These are phyloP conservation scores for Brassica nigra DNA, from an alignment of 345 rosid genomes.

Conservation along the genomic window DNA sequence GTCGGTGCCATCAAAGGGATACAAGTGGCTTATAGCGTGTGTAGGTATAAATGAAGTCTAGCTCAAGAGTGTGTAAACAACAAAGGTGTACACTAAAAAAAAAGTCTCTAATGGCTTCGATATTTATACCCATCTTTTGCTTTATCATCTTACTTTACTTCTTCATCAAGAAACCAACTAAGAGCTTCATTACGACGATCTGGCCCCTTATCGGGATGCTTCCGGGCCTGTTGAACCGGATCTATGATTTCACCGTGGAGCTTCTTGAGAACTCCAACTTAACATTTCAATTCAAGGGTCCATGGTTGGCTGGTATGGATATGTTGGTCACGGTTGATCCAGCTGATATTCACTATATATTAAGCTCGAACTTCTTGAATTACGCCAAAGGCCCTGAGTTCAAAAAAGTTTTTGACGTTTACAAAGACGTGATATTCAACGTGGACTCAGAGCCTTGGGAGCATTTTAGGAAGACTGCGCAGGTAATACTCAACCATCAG, in stretches of 20 bases:
- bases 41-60: too few relatives aligned
- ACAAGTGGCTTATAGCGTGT: too few relatives aligned
- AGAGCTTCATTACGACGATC: neutral
- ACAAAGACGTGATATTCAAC: neutral
- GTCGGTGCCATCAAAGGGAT: too few relatives aligned
- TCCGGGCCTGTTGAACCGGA: neutral
- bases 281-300: neutral
- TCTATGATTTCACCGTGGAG: neutral
- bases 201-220: neutral
- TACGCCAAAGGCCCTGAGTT: neutral
- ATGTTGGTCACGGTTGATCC: neutral
- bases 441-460: too few relatives aligned
- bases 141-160: too few relatives aligned
- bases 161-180: neutral
- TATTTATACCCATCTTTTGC: too few relatives aligned
- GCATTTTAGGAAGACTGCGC: neutral
- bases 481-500: neutral
- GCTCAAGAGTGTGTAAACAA: too few relatives aligned
- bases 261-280: neutral
- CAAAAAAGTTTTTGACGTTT: neutral
- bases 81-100: too few relatives aligned
- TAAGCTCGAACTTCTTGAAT: neutral
- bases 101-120: neutral
- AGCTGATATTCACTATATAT: neutral
- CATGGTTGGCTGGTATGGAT: neutral